phyloP scores from a whole-genome alignment of 129 eudicot species.

The Lactuca sativa region DNA sequence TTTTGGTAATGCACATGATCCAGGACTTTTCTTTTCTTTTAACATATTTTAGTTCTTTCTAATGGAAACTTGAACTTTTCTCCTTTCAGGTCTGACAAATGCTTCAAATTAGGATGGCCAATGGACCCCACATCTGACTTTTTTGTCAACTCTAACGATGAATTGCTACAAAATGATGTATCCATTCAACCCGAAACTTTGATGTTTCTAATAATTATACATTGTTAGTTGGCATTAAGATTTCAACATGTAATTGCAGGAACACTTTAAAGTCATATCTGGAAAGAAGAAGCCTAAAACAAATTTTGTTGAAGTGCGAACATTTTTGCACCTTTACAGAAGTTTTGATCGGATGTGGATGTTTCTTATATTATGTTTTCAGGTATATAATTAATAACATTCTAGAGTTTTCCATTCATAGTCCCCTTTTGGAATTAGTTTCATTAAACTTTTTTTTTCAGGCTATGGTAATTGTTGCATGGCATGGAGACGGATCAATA shows the following conservation, averaged over 20 bases:
- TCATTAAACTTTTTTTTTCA: constrained; percentile 28
- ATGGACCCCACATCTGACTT: constrained; percentile 80
- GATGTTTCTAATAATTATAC: constrained; percentile 1
- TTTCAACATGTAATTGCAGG: constrained; percentile 43
- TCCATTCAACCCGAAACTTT: constrained; percentile 14
- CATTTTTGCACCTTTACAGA: constrained; percentile 86
- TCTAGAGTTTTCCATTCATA: constrained; percentile 8
- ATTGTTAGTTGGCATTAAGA: constrained; percentile 6
- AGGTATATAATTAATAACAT: constrained; percentile 48
- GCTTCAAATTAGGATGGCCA: constrained; percentile 96
- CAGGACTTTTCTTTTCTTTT: not conserved
- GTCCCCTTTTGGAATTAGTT: constrained; percentile 2
- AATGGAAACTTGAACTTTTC: constrained; percentile 12
- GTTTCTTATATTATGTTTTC: constrained; percentile 75
- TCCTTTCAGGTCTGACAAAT: constrained; percentile 69
- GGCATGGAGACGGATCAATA: constrained; percentile 71
- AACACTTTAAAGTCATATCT: constrained; percentile 40
- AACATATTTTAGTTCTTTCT: constrained; percentile 8
- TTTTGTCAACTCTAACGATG: constrained; percentile 65
- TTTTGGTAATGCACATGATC: constrained; percentile 65
- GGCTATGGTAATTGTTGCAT: constrained; percentile 96
- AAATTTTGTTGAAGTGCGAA: constrained; percentile 93
- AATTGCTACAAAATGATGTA: constrained; percentile 43
- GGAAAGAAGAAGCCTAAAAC: constrained; percentile 87
- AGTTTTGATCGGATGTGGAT: constrained; percentile 98